Percentiles rank a stretch among this genome's conserved stretches.
phyloP scores from a whole-genome alignment of 768 basidiomycete species.

The Lactarius psammicola region DNA sequence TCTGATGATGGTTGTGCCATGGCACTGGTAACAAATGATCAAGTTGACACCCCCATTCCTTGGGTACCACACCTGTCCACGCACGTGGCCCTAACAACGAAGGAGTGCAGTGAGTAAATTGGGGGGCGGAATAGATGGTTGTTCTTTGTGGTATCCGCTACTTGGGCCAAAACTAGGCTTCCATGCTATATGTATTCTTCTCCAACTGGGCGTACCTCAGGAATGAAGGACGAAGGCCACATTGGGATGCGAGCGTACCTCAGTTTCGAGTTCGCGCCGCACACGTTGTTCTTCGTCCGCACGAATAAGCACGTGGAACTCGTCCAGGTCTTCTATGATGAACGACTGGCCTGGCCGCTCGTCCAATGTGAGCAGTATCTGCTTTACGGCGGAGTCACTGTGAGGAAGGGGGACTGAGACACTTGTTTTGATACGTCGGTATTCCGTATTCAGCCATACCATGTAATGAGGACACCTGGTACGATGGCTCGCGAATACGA shows the following conservation, averaged over 20 bases:
- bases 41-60: background rate
- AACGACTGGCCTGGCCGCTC: slow-evolving; percentile 62
- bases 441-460: slow-evolving; percentile 41
- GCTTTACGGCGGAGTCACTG: slow-evolving; percentile 88
- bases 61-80: background rate
- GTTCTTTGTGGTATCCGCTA: background rate
- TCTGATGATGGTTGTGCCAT: background rate
- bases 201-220: slow-evolving; percentile 53
- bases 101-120: background rate
- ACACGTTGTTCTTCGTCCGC: slow-evolving; percentile 79
- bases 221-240: background rate
- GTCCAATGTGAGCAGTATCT: slow-evolving; percentile 80
- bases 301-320: slow-evolving; percentile 79
- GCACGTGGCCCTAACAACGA: background rate
- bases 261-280: slow-evolving; percentile 65
- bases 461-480: slow-evolving; percentile 65
- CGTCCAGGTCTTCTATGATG: slow-evolving; percentile 85
- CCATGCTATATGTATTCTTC: slow-evolving; percentile 82
- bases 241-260: slow-evolving; percentile 47
- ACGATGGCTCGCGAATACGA: background rate
- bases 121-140: background rate
- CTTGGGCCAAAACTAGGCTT: slow-evolving; percentile 33
- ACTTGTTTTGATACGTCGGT: background rate
- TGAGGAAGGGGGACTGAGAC: background rate
- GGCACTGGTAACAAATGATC: background rate